phyloP scores from a whole-genome alignment of 2,329 filamentous ascomycete genomes.

The Fusarium compactum region DNA sequence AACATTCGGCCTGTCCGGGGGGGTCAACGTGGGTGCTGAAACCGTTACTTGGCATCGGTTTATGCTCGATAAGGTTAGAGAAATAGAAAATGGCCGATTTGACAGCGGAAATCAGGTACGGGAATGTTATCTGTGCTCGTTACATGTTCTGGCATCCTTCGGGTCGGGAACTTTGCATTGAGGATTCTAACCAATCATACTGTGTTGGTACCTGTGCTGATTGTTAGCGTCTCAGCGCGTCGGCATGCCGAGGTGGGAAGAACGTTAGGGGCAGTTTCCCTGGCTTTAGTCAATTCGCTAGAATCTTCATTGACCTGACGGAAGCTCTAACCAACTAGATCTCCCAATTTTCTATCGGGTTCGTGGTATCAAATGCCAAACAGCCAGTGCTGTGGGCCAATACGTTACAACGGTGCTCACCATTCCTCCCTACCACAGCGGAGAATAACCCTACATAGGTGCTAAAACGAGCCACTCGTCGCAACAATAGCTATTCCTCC shows the following conservation, averaged over 20 bases:
- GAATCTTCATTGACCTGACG: neutral
- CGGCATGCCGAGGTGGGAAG: neutral
- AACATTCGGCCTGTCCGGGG: rapidly evolving
- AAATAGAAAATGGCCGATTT: neutral
- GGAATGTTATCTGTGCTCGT: neutral
- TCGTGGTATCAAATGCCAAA: neutral
- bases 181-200: neutral
- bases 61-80: neutral
- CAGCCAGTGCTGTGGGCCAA: no score
- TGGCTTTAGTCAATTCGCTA: neutral
- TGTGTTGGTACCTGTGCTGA: neutral
- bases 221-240: no score
- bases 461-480: rapidly evolving
- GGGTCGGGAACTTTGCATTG: neutral
- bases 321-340: no score
- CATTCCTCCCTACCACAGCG: neutral
- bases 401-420: no score
- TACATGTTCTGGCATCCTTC: neutral
- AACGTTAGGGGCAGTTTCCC: neutral
- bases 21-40: neutral
- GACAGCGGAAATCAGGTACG: neutral
- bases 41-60: neutral
- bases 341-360: no score
- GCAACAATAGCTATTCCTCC: conserved; percentile 20
- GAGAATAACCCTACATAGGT: rapidly evolving